Percentiles rank a stretch among this genome's conserved stretches.
phyloP scores from a whole-genome alignment of 306 rosid genomes.

The Glycyrrhiza uralensis region DNA sequence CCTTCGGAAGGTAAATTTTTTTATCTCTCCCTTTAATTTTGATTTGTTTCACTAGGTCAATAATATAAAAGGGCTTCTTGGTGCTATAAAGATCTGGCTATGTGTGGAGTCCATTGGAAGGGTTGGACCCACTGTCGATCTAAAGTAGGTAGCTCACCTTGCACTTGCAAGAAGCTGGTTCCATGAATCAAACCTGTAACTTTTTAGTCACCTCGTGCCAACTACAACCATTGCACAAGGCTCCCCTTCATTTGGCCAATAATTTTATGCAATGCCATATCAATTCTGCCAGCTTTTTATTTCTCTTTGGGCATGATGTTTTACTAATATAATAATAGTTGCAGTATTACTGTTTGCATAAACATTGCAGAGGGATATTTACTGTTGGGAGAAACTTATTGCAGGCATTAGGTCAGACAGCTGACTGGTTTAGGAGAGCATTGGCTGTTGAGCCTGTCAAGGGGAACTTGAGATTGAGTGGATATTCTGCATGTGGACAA shows the following conservation, averaged over 20 bases:
- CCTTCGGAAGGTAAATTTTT: constrained; percentile 70
- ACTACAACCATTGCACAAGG: not conserved
- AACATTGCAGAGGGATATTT: constrained; percentile 20
- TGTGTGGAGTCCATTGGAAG: not conserved
- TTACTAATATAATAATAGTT: constrained; percentile 3
- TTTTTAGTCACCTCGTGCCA: not conserved
- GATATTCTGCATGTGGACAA: constrained; percentile 99
- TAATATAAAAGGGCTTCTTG: not conserved
- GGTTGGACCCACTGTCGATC: not conserved
- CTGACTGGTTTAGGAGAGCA: constrained; percentile 92
- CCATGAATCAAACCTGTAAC: not conserved
- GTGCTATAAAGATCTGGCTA: not conserved
- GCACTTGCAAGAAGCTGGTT: not conserved
- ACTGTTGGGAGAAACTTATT: constrained; percentile 27
- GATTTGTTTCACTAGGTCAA: not conserved
- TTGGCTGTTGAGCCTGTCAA: constrained; percentile 96
- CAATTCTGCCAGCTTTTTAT: not conserved
- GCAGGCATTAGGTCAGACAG: constrained; percentile 95
- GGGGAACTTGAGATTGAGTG: constrained; percentile 90
- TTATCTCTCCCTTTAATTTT: constrained; percentile 10
- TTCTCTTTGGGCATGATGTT: not conserved
- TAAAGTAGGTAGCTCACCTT: constrained; percentile 7
- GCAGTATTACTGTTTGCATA: not conserved
- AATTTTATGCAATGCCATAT: not conserved
- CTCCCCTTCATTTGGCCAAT: not conserved